Evolutionary conservation across 805 yeast genomes (phyloP).

Genomic region (Metschnikowia lunata): DNA sequence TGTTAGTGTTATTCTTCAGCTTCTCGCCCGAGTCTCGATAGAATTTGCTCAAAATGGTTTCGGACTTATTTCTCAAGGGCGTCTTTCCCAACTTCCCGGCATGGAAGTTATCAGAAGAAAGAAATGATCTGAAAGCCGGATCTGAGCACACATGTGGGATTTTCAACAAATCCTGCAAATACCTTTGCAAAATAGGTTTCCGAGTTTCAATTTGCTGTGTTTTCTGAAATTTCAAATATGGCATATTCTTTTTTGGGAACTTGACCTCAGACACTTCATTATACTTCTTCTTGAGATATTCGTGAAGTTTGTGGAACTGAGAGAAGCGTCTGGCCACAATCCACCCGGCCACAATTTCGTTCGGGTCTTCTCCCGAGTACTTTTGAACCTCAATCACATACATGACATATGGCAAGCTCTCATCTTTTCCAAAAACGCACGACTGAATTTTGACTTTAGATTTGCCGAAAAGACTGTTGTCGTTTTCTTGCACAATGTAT

Average conservation of each 20-base stretch:
- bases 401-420: slow-evolving; percentile 43
- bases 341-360: slow-evolving; percentile 68
- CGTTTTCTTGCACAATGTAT: slow-evolving; percentile 76
- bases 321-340: slow-evolving; percentile 84
- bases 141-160: slow-evolving; percentile 72
- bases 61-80: slow-evolving; percentile 1
- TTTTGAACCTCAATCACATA: slow-evolving; percentile 77
- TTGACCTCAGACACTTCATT: slow-evolving; percentile 45
- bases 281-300: slow-evolving; percentile 52
- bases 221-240: slow-evolving; percentile 68
- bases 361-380: slow-evolving; percentile 35
- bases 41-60: slow-evolving; percentile 29
- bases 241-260: slow-evolving; percentile 58
- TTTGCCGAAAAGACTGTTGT: slow-evolving; percentile 68
- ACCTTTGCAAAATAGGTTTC: slow-evolving; percentile 54
- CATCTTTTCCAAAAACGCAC: slow-evolving; percentile 55
- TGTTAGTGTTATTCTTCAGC: neutral
- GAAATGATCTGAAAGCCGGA: slow-evolving; percentile 65
- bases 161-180: slow-evolving; percentile 52
- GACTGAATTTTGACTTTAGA: slow-evolving; percentile 52
- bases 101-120: slow-evolving; percentile 65
- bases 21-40: slow-evolving; percentile 23
- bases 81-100: slow-evolving; percentile 26
- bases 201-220: slow-evolving; percentile 61
- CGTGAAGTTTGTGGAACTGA: slow-evolving; percentile 72